These are phyloP conservation scores for Xylaria sp. DNA, from an alignment of 2,329 filamentous ascomycete species.

Conservation along the genomic window DNA sequence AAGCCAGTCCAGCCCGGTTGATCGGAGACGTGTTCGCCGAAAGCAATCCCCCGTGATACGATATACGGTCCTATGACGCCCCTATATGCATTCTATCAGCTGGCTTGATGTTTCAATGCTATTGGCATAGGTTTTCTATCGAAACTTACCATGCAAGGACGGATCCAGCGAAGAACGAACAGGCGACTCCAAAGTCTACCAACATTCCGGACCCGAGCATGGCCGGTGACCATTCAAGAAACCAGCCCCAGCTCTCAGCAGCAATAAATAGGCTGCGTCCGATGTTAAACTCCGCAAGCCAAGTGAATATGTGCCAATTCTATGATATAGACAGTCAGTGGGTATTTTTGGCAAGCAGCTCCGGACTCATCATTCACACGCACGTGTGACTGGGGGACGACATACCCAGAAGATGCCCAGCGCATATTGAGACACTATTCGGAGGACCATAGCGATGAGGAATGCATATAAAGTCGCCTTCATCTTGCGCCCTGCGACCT, in stretches of 20 bases:
- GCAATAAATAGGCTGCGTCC: conserved; percentile 38
- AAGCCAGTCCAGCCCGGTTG: neutral
- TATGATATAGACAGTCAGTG: conserved; percentile 15
- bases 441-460: conserved; percentile 43
- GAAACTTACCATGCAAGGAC: conserved; percentile 46
- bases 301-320: conserved; percentile 47
- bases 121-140: neutral
- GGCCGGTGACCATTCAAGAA: conserved; percentile 53
- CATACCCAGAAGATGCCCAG: conserved; percentile 49
- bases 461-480: conserved; percentile 48
- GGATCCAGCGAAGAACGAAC: conserved; percentile 52
- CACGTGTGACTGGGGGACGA: neutral
- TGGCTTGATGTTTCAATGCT: neutral
- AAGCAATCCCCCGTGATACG: conserved; percentile 45
- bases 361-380: neutral
- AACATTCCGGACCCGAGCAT: conserved; percentile 55
- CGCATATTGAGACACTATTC: conserved; percentile 52
- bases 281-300: conserved; percentile 6
- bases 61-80: conserved; percentile 51
- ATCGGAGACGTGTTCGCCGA: conserved; percentile 34
- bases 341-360: neutral
- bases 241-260: conserved; percentile 56
- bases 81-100: neutral
- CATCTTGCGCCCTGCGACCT: conserved; percentile 49
- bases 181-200: conserved; percentile 52